phyloP scores from a whole-genome alignment of 129 eudicot genomes.

The Artemisia annua region DNA sequence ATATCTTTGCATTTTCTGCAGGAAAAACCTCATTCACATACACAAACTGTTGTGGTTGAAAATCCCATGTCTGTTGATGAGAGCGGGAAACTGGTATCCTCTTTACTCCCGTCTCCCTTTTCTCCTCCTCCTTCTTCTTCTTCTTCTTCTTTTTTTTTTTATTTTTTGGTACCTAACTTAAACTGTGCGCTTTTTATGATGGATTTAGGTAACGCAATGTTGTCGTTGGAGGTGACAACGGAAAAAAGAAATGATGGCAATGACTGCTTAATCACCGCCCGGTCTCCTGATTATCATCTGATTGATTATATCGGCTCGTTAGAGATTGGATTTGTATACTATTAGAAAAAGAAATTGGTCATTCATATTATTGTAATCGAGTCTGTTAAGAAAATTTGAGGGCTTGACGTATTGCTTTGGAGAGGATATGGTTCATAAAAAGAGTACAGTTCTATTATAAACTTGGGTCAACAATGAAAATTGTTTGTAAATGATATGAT shows the following conservation, averaged over 20 bases:
- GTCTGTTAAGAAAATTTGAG: constrained; percentile 20
- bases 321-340: constrained; percentile 35
- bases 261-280: background rate
- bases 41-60: constrained; percentile 71
- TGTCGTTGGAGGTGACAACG: constrained; percentile 71
- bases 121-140: no score
- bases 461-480: constrained; percentile 16
- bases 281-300: background rate
- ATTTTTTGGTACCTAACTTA: no score
- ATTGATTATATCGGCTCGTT: constrained; percentile 19
- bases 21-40: constrained; percentile 49
- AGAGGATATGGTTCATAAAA: constrained; percentile 29
- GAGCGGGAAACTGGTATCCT: constrained; percentile 67
- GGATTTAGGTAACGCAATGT: constrained; percentile 68
- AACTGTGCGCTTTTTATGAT: background rate
- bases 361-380: constrained; percentile 13
- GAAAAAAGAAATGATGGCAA: constrained; percentile 38
- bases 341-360: constrained; percentile 19
- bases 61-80: constrained; percentile 75
- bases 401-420: constrained; percentile 33
- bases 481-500: constrained; percentile 29
- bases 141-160: no score
- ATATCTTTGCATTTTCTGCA: constrained; percentile 22
- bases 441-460: constrained; percentile 10
- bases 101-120: background rate